Evolutionary conservation across 139 green algal species (phyloP).

Genomic region (Pseudopediastrum boryanum): DNA sequence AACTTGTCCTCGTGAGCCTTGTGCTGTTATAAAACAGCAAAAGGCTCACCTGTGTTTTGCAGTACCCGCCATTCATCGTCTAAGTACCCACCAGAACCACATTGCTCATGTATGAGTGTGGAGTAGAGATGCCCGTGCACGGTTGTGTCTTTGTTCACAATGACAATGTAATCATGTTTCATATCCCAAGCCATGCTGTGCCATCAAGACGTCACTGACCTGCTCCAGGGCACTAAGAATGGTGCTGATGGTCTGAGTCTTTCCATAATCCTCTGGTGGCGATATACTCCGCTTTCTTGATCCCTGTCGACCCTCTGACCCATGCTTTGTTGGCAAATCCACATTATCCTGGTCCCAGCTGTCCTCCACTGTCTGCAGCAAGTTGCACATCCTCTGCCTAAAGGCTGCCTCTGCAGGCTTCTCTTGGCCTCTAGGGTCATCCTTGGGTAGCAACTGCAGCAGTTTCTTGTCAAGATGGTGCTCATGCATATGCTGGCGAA

Average conservation of each 20-base stretch:
- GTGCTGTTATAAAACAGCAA: too few relatives aligned
- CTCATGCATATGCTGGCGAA: slow-evolving; percentile 60
- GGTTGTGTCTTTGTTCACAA: too few relatives aligned
- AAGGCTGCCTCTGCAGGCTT: slow-evolving; percentile 75
- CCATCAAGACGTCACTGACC: too few relatives aligned
- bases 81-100: too few relatives aligned
- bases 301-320: neutral
- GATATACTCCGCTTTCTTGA: neutral
- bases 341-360: slow-evolving; percentile 26
- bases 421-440: slow-evolving; percentile 66
- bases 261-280: slow-evolving; percentile 54
- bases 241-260: slow-evolving; percentile 71
- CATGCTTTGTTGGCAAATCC: slow-evolving; percentile 10
- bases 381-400: slow-evolving; percentile 60
- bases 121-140: too few relatives aligned
- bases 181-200: too few relatives aligned
- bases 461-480: slow-evolving; percentile 65
- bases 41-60: too few relatives aligned
- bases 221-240: slow-evolving; percentile 70
- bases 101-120: too few relatives aligned
- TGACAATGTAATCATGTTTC: too few relatives aligned
- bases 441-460: slow-evolving; percentile 58
- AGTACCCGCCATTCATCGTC: too few relatives aligned
- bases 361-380: slow-evolving; percentile 43
- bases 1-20: too few relatives aligned